Evolutionary conservation across 2,329 filamentous ascomycete species (phyloP), one percentile per base, ranked within the genome.

Genomic region (Emergomyces pasteurianus): DNA sequence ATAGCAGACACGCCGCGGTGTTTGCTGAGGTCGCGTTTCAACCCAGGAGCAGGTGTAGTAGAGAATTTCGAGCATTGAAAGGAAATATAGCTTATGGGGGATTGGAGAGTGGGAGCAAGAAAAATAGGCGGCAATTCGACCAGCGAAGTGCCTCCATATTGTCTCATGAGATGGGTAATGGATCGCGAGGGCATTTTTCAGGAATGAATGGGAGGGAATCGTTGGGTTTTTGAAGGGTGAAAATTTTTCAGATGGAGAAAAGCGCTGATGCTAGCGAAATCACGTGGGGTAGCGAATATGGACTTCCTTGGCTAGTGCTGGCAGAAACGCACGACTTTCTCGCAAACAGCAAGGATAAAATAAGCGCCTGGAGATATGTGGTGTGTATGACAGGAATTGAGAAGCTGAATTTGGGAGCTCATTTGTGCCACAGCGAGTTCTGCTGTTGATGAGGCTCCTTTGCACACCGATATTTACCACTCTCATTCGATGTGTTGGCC

Each of bases 1-100:
- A 95, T 81, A 28, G 86, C 87, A 60, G 90, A 96, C 58, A 96
- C 84, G 52, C 91, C 92, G 63, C 94, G 88, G 63, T 84, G 78
- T 65, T 82, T 86, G 79, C 90, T 96, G 77, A 84, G 84, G 78
- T 96, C 92, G 70, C 85, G 84, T 73, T 67, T 79, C 64, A 73
- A 64, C 75, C 75, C 58, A 60, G 68, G 67, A 65, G 82, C 53
- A 8, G 62, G 64, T 42, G 67, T 63, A 6, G 61, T 60, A 31
- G 66, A 67, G 36, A 65, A 65, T 42, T 61, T 57, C n/a, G 61
- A 61, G 46, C 58, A 60, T 60, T 60, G 60, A 21, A 55, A 55
- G 58, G 40, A 34, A 38, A 23, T 31, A 56, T 50, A 53, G 50
- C 60, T 43, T 12, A 57, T 56, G 36, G 59, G 54, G 36, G 50